Evolutionary conservation across 1,139 yeast genomes (phyloP), one percentile per base, ranked within the genome.

Genomic region (Yamadazyma diospyri): DNA sequence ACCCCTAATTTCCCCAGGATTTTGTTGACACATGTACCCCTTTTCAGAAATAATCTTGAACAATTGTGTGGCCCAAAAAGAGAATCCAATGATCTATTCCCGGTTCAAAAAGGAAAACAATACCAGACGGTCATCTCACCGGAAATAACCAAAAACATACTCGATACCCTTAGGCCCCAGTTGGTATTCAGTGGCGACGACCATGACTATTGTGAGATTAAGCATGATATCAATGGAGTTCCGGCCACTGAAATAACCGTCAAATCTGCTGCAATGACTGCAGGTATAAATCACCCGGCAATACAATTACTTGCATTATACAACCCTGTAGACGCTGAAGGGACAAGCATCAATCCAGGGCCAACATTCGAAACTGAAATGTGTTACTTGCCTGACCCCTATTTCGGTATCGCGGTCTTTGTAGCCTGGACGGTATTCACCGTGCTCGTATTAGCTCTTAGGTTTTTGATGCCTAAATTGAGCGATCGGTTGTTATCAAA

Each of bases 111-210:
- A 36, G 98, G 97, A 1, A 64, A 65, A 12, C 80, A 75, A 45
- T 75, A 73, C 48, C 78, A 74, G 48, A 72, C 75, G 20, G 71
- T 69, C 2, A 47, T 75, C 1, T 79, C 77, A 24, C 65, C 72
- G 18, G 73, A 72, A 4, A 50, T 82, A 4, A 68, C 92, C 0
- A 67, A 75, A 30, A 64, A 69, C 13, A 69, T 92, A 6, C 55
- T 92, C 25, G 51, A 65, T 4, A 58, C 59, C 4, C 53, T 88
- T 1, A 63, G 70, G 32, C 98, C 98, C 0, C 61, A 64, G 12
- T 60, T 81, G 6, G 69, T 86, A 1, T 85, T 88, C 52, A 81
- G 95, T 4, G 98, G 98, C 1, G 98, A 92, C 53, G 98, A 92
- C 53, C 98, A 92, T 59, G 98, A 92, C 55, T 89, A 87, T 45